Percentiles rank a stretch among this genome's conserved stretches.
Evolutionary conservation across 164 flowering plant species (phyloP).

Genomic region (Vitis cinerea): DNA sequence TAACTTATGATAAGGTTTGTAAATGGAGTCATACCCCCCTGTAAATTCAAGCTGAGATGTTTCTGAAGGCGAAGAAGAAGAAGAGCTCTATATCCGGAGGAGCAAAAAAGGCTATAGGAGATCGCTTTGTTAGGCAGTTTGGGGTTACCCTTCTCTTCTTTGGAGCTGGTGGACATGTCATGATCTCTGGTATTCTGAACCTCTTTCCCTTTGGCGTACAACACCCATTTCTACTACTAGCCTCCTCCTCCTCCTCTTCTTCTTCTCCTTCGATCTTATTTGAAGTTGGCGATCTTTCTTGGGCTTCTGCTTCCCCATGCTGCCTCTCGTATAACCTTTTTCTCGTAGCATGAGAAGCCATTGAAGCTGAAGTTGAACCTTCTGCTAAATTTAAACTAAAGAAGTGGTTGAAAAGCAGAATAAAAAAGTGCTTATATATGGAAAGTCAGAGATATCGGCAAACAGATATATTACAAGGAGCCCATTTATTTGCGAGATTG

Average conservation of each 20-base stretch:
- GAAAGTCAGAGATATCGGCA: background rate
- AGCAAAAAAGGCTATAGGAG: conserved; percentile 35
- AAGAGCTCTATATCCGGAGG: conserved; percentile 51
- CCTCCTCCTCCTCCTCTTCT: background rate
- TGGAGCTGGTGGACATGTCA: conserved; percentile 58
- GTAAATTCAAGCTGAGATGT: background rate
- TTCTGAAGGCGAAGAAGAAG: conserved; percentile 40
- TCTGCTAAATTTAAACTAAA: too few relatives aligned
- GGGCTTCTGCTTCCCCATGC: too few relatives aligned
- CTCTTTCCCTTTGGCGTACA: conserved; percentile 44
- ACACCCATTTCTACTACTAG: conserved; percentile 5
- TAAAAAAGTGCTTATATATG: background rate
- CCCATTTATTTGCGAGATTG: background rate
- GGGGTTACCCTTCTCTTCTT: conserved; percentile 36
- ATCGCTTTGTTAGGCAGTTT: conserved; percentile 13
- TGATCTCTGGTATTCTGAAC: conserved; percentile 34
- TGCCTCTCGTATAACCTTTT: too few relatives aligned
- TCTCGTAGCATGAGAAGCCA: too few relatives aligned
- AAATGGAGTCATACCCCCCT: background rate
- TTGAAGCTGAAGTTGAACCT: too few relatives aligned
- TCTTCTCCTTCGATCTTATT: background rate
- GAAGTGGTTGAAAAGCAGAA: background rate
- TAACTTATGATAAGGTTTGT: background rate
- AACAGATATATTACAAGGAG: conserved; percentile 2
- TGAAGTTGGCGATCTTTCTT: background rate